These are phyloP conservation scores for Coniferiporia sulphurascens DNA, from an alignment of 1,284 basidiomycete genomes.

Conservation along the genomic window DNA sequence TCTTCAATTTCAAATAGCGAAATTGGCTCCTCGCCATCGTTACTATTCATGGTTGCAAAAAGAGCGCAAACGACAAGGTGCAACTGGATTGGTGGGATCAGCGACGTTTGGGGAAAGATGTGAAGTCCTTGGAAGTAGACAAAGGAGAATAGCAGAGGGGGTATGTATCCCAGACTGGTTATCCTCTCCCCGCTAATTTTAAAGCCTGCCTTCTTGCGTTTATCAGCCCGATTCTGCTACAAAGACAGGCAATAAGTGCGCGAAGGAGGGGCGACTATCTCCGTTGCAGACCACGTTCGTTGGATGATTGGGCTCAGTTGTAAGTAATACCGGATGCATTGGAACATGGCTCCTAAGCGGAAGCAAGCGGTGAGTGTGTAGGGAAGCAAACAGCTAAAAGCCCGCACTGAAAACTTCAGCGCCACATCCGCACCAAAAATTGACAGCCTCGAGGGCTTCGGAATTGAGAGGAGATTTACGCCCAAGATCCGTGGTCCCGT, in stretches of 20 bases:
- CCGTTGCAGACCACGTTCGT: neutral
- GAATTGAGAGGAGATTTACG: neutral
- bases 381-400: neutral
- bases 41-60: neutral
- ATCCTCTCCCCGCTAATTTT: too few relatives aligned
- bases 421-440: neutral
- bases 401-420: neutral
- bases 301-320: neutral
- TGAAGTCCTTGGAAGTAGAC: neutral
- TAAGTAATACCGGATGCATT: neutral
- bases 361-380: neutral
- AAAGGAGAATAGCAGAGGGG: too few relatives aligned
- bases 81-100: neutral
- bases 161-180: too few relatives aligned
- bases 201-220: too few relatives aligned
- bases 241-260: neutral
- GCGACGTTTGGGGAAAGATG: neutral
- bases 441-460: neutral
- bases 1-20: neutral
- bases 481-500: too few relatives aligned
- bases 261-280: neutral
- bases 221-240: neutral
- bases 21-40: neutral
- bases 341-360: neutral
- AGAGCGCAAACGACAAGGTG: neutral